These are phyloP conservation scores for Serendipita vermifera DNA, from an alignment of 768 basidiomycete species.

Conservation along the genomic window DNA sequence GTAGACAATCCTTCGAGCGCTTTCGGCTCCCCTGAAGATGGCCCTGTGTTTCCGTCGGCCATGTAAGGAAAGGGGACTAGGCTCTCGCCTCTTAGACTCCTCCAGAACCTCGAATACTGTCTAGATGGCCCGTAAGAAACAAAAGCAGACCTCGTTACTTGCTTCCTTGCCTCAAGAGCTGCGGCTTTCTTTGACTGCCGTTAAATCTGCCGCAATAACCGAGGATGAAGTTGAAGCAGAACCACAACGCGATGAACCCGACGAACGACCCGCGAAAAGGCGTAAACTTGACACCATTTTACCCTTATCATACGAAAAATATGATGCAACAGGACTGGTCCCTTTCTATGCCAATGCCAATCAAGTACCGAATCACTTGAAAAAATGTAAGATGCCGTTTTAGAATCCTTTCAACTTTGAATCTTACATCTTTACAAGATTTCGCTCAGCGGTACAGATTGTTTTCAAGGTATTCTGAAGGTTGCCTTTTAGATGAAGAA, in stretches of 20 bases:
- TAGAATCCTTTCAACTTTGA: neutral
- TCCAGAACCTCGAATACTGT: no score
- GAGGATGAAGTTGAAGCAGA: neutral
- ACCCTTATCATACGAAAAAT: slow-evolving; percentile 28
- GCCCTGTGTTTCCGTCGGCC: no score
- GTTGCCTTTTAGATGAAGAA: slow-evolving; percentile 82
- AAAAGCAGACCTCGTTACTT: neutral
- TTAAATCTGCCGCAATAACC: neutral
- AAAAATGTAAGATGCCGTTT: slow-evolving; percentile 57
- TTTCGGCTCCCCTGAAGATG: neutral
- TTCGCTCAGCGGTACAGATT: slow-evolving; percentile 72
- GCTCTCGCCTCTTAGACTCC: neutral
- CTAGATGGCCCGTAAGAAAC: slow-evolving; percentile 1
- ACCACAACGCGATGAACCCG: neutral
- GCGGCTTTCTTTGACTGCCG: neutral
- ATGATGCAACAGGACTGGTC: slow-evolving; percentile 63
- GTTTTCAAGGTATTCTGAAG: slow-evolving; percentile 67
- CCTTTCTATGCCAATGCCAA: slow-evolving; percentile 49
- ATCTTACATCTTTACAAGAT: slow-evolving; percentile 37
- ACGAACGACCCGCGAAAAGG: slow-evolving; percentile 13
- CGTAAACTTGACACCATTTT: slow-evolving; percentile 19
- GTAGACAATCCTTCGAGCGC: neutral
- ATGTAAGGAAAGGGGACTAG: neutral
- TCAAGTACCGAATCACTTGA: slow-evolving; percentile 63
- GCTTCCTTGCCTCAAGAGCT: neutral